Base-by-base conservation (phyloP, 345 rosid genomes). In the Syzygium jambos region DNA sequence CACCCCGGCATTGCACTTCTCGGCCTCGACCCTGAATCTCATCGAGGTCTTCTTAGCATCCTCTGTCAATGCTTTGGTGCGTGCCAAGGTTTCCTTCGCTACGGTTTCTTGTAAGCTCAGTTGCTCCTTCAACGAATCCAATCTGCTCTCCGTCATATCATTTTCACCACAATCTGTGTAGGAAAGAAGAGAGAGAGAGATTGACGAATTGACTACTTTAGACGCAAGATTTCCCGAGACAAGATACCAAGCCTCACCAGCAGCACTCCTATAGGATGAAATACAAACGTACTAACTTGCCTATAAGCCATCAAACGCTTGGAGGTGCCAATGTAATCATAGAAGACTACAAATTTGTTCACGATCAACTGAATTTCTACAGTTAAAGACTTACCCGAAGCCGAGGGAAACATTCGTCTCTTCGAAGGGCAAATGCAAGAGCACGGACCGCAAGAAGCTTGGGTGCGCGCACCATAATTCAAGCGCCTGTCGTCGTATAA, bases 1-100 rank as follows among this genome's bases (percentile, higher is more conserved):
- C 41, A 88, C 88, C 52, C 90, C 90, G 3, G 88, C 89, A 84
- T 41, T 89, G 88, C 95, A 93, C 82, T 92, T 93, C 85, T 90
- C 91, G 86, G 93, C 93, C 88, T 93, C 95, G 21, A n/a, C 87
- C 61, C 89, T 89, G 88, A 87, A 92, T 56, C 89, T 93, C 52
- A 84, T 63, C 4, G 90, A 87, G 29, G 86, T 23, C 49, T 25
- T 57, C 86, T 85, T 85, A 22, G 29, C 52, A 63, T n/a, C 2
- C 65, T 22, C 77, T 57, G 7, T 41, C 5, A 19, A 59, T 85
- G 77, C 68, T 29, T 85, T 7, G 22, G 68, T 59, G 21, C 77
- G 53, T 2, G 61, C 46, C 25, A 56, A 21, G 30, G 77, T 55
- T n/a, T 85, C 86, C 51, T 49, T 57, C 4, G 53, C 86, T 2